Conservation (phyloP, 1,139 yeast genomes). For the Arxiozyma bovina region DNA sequence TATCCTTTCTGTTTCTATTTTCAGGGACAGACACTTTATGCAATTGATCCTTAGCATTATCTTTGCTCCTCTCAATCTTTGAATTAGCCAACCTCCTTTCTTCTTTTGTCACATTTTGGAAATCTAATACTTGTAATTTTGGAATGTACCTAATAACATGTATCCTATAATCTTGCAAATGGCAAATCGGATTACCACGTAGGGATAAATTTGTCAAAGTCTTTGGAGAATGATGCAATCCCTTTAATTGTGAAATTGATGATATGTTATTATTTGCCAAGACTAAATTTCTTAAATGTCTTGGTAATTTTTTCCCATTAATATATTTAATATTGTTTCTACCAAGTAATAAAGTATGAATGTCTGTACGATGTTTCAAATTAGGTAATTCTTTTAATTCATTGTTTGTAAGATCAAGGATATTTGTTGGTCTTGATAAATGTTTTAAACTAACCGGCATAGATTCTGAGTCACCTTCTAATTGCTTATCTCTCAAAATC, state of each 20-base stretch:
- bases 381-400: constrained; percentile 21
- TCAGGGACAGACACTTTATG: not conserved
- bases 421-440: constrained; percentile 18
- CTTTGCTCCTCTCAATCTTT: constrained; percentile 28
- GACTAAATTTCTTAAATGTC: constrained; percentile 17
- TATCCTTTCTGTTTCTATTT: constrained; percentile 14
- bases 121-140: constrained; percentile 54
- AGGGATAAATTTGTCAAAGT: constrained; percentile 39
- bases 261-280: constrained; percentile 21
- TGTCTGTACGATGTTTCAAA: constrained; percentile 13
- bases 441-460: constrained; percentile 22
- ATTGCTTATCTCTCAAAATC: constrained; percentile 21
- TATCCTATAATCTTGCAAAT: constrained; percentile 47
- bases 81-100: constrained; percentile 40
- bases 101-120: constrained; percentile 44
- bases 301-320: constrained; percentile 24
- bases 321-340: constrained; percentile 21
- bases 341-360: constrained; percentile 26
- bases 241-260: constrained; percentile 9
- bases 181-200: constrained; percentile 53
- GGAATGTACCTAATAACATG: constrained; percentile 60
- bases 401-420: constrained; percentile 29
- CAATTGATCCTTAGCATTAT: not conserved
- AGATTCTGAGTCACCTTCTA: constrained; percentile 22
- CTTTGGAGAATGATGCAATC: constrained; percentile 20